Conservation (phyloP, 345 rosid genomes). For the Nasturtium officinale region DNA sequence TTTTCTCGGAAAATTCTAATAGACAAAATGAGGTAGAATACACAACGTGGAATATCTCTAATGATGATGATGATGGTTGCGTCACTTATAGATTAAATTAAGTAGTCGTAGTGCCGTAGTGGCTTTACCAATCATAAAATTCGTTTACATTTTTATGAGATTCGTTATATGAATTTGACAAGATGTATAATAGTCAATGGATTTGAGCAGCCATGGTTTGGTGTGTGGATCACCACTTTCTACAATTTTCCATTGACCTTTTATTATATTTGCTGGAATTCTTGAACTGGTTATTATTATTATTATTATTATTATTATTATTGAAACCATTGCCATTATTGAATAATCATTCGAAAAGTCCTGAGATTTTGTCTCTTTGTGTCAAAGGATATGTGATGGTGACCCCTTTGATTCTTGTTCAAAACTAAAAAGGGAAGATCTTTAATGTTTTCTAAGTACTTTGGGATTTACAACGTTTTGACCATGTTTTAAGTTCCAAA, state of each 20-base stretch:
- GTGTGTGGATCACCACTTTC: conserved; percentile 31
- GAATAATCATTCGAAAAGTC: conserved; percentile 5
- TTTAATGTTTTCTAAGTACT: conserved; percentile 6
- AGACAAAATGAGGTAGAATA: conserved; percentile 20
- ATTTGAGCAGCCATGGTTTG: conserved; percentile 19
- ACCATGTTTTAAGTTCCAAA: conserved; percentile 1
- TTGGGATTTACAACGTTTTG: not conserved
- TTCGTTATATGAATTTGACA: conserved; percentile 16
- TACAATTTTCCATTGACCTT: conserved; percentile 31
- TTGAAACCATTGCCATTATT: conserved; percentile 15
- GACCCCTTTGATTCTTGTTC: conserved; percentile 5
- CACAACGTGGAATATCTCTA: conserved; percentile 1
- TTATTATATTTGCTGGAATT: not conserved
- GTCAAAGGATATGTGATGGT: not conserved
- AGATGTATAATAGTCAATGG: conserved; percentile 28
- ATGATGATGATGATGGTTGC: not conserved
- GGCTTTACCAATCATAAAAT: conserved; percentile 3
- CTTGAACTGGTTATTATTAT: not conserved
- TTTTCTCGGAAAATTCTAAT: conserved; percentile 20
- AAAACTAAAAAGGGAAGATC: not conserved
- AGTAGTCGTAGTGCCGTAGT: not conserved
- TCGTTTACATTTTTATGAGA: conserved; percentile 7
- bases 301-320: conserved; percentile 11
- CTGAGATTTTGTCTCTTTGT: conserved; percentile 24
- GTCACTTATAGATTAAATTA: conserved; percentile 11